Evolutionary conservation across 257 asterid species (phyloP).

Genomic region (Solanum dulcamara): DNA sequence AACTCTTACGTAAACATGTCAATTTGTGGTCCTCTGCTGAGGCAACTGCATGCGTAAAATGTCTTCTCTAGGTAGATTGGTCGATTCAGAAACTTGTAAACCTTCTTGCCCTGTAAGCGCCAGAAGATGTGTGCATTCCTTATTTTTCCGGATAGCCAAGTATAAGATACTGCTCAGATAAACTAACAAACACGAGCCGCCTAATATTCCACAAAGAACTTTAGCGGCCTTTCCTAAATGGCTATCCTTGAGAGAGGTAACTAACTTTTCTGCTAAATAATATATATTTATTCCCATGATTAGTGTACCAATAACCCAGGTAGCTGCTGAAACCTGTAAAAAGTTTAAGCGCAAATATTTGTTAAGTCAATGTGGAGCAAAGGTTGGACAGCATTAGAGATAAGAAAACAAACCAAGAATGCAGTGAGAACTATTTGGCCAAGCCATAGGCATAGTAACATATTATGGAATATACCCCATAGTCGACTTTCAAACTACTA

Average conservation of each 20-base stretch:
- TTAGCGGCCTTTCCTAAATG: slow-evolving; percentile 19
- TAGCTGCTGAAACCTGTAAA: slow-evolving; percentile 52
- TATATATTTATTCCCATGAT: slow-evolving; percentile 80
- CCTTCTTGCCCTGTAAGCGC: slow-evolving; percentile 37
- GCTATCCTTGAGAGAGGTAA: slow-evolving; percentile 44
- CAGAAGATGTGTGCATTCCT: slow-evolving; percentile 52
- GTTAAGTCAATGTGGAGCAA: neutral
- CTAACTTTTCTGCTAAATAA: slow-evolving; percentile 58
- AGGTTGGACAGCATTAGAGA: neutral
- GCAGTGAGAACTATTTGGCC: neutral
- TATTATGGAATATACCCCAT: neutral
- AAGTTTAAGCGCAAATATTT: neutral
- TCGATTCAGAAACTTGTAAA: slow-evolving; percentile 17
- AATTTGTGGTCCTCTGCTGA: slow-evolving; percentile 23
- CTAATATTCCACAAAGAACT: slow-evolving; percentile 58
- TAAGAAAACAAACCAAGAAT: neutral
- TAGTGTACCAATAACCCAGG: slow-evolving; percentile 76
- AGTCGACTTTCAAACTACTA: neutral
- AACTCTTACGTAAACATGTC: slow-evolving; percentile 22
- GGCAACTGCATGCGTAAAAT: slow-evolving; percentile 77
- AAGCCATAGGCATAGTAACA: neutral
- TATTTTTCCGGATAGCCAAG: slow-evolving; percentile 55
- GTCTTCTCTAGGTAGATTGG: slow-evolving; percentile 57
- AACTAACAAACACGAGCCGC: slow-evolving; percentile 46
- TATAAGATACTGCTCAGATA: slow-evolving; percentile 59